phyloP scores from a whole-genome alignment of 257 asterid species.

The Perilla frutescens region DNA sequence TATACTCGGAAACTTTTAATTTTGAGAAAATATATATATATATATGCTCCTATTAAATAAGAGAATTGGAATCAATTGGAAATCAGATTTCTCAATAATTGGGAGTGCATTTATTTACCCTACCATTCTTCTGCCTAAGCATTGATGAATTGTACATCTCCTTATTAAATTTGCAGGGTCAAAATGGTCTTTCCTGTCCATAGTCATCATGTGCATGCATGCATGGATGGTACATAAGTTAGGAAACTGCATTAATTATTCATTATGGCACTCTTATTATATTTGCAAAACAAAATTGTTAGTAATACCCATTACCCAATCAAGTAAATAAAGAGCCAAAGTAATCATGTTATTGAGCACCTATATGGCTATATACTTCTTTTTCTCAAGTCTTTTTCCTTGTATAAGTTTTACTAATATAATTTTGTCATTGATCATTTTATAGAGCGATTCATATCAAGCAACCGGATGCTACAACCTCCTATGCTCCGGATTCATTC shows the following conservation, averaged over 20 bases:
- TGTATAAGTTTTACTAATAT: not conserved
- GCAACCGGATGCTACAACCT: conserved; percentile 95
- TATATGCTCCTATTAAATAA: not conserved
- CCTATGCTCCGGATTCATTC: conserved; percentile 85
- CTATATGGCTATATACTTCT: too few species aligned
- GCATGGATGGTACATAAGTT: conserved; percentile 34
- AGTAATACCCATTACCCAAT: not conserved
- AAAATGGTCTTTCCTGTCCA: conserved; percentile 25
- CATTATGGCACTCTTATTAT: not conserved
- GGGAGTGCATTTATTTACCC: conserved; percentile 40
- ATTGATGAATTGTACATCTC: conserved; percentile 43
- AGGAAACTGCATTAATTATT: conserved; percentile 31
- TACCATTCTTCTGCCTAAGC: conserved; percentile 37
- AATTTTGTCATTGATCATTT: not conserved
- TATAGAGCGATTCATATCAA: conserved; percentile 85
- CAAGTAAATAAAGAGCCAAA: not conserved
- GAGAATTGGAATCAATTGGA: conserved; percentile 35
- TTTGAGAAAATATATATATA: conserved; percentile 15
- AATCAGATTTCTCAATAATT: conserved; percentile 36
- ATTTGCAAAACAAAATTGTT: not conserved
- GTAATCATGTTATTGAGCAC: not conserved
- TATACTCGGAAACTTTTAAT: not conserved
- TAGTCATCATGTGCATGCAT: conserved; percentile 39
- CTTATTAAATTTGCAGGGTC: conserved; percentile 37
- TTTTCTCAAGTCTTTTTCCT: not conserved